Evolutionary conservation across 352 stramenopile genomes (phyloP), one percentile per base, ranked within the genome.

Genomic region (Phytophthora hibernalis): DNA sequence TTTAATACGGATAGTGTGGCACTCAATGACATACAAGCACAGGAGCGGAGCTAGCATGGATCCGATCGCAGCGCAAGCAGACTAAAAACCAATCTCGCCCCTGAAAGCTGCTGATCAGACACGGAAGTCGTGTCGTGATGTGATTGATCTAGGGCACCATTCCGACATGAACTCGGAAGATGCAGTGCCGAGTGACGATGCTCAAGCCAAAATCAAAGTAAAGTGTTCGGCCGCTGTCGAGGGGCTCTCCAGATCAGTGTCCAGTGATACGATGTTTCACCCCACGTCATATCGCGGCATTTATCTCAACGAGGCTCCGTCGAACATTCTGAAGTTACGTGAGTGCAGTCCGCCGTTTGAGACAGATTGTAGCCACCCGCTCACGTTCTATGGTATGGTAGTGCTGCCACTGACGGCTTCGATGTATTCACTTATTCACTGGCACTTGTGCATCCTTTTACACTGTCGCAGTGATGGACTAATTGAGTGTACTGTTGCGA

Each of bases 21-120:
- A 11, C 48, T 82, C 5, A 35, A 72, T 47, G 70, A 79, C 33
- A 22, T 82, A 37, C 74, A 82, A 55, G 74, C 74, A 9, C 74
- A 82, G 22, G 74, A 82, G 37, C 70, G 67, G 74, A 82, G 49
- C 22, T 82, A n/a, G 74, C 74, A n/a, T 68, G 61, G 45, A 71
- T 82, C 38, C 61, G 50, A 13, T 56, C 37, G 28, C 70, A 79
- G 45, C 73, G 40, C 21, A 76, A 77, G 12, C 68, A 67, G 45
- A 45, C 45, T n/a, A 54, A 67, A 50, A 57, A 30, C 30, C 28
- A 8, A 65, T 45, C 38, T 11, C 47, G n/a, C n/a, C 10, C 18
- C 10, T 28, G 20, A 70, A 61, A n/a, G 12, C 48, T 50, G 21
- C 38, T 47, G 20, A 13, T 9, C 55, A 54, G 11, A 70, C 68